Evolutionary conservation across 2,329 filamentous ascomycete genomes (phyloP).

Genomic region (Scedosporium aurantiacum): DNA sequence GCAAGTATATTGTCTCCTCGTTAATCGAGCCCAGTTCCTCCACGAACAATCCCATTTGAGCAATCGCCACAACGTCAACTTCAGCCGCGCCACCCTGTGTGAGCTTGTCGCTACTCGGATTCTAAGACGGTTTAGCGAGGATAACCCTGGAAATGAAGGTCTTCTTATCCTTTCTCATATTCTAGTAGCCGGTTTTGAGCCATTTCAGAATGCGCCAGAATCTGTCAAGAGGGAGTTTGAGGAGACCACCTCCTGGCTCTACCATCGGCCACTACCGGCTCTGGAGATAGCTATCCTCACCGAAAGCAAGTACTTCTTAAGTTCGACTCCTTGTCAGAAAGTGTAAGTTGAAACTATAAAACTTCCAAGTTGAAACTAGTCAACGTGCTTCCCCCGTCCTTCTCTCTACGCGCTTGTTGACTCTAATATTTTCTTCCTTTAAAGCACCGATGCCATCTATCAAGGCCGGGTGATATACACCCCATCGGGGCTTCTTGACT

Average conservation of each 20-base stretch:
- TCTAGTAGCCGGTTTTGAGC: slow-evolving; percentile 72
- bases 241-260: slow-evolving; percentile 37
- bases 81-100: slow-evolving; percentile 66
- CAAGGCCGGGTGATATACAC: slow-evolving; percentile 73
- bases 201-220: slow-evolving; percentile 70
- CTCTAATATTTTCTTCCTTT: neutral
- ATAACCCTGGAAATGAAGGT: slow-evolving; percentile 58
- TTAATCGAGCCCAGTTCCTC: slow-evolving; percentile 71
- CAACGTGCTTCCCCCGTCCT: slow-evolving; percentile 15
- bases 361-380: slow-evolving; percentile 40
- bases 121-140: slow-evolving; percentile 66
- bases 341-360: slow-evolving; percentile 33
- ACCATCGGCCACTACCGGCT: slow-evolving; percentile 52
- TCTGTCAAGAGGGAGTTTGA: slow-evolving; percentile 39
- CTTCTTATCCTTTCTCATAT: slow-evolving; percentile 67
- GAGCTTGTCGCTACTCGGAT: slow-evolving; percentile 72
- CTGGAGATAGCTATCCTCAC: slow-evolving; percentile 76
- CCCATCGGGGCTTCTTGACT: slow-evolving; percentile 69
- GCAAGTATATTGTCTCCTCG: slow-evolving; percentile 68
- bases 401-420: neutral
- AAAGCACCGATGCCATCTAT: slow-evolving; percentile 64
- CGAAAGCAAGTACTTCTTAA: slow-evolving; percentile 68
- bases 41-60: slow-evolving; percentile 64
- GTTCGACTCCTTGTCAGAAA: slow-evolving; percentile 67
- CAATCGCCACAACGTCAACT: slow-evolving; percentile 72